Conservation (phyloP, 768 basidiomycete species). For the Porphyrellus cyaneotinctus region DNA sequence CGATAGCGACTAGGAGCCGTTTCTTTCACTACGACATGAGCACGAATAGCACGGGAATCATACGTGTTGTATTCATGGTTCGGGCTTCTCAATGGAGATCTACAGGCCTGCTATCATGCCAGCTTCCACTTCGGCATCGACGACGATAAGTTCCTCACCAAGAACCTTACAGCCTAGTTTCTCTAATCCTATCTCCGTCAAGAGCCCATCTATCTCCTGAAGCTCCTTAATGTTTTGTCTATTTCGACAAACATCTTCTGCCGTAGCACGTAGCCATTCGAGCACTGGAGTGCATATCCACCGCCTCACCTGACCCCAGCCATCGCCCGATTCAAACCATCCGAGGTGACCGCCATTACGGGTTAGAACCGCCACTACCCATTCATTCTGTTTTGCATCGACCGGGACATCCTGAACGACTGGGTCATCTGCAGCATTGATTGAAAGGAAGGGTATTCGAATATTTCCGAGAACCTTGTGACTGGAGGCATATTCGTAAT, state of each 20-base stretch:
- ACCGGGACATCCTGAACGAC: slow-evolving; percentile 62
- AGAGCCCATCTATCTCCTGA: slow-evolving; percentile 54
- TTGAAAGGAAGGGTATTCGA: slow-evolving; percentile 67
- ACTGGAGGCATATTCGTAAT: slow-evolving; percentile 54
- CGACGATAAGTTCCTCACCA: slow-evolving; percentile 49
- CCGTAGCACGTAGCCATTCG: slow-evolving; percentile 63
- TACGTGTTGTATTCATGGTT: slow-evolving; percentile 7
- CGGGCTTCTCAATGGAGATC: slow-evolving; percentile 18
- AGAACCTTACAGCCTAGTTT: slow-evolving; percentile 56
- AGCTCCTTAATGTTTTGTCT: slow-evolving; percentile 31
- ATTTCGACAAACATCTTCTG: slow-evolving; percentile 46
- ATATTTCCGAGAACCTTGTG: slow-evolving; percentile 57
- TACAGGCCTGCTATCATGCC: slow-evolving; percentile 63
- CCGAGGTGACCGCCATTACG: slow-evolving; percentile 73
- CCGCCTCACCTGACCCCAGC: slow-evolving; percentile 35
- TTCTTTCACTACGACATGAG: not conserved
- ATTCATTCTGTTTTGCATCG: slow-evolving; percentile 48
- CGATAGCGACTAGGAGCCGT: slow-evolving; percentile 70
- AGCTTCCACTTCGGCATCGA: slow-evolving; percentile 49
- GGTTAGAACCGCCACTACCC: slow-evolving; percentile 60
- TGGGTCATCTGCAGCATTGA: slow-evolving; percentile 77
- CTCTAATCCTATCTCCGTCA: slow-evolving; percentile 54
- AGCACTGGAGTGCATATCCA: slow-evolving; percentile 73
- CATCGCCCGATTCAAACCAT: slow-evolving; percentile 62
- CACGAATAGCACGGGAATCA: slow-evolving; percentile 5